Evolutionary conservation across 371 early-diverging fungal genomes (phyloP), one percentile per base, ranked within the genome.

Genomic region (Dichotomocladium elegans): DNA sequence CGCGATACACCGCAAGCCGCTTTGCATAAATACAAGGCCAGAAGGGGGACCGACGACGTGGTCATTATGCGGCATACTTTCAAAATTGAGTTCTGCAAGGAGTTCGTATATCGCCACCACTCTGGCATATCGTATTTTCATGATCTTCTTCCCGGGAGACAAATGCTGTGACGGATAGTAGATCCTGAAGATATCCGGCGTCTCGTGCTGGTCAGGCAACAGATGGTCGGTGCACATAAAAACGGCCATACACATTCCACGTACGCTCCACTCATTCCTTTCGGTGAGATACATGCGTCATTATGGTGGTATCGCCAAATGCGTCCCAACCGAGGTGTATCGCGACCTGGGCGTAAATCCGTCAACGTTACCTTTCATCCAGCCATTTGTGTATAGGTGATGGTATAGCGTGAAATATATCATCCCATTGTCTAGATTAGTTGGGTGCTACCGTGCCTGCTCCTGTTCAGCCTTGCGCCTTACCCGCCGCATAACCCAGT

Each of bases 321-420:
- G 74, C 74, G 3, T 50, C 51, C 68, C 74, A 66, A 25, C 71
- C 70, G 7, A 74, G 42, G 34, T 68, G 66, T 64, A 74, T 68
- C 1, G 49, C 52, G n/a, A 70, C 57, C 19, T 64, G 50, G 70
- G 68, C 0, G 71, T 74, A 11, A 59, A 50, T 27, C 64, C 64
- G 41, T 70, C 57, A 3, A 74, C 60, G 0, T 57, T 49, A 4
- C 55, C 53, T 4, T 44, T 62, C 71, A 70, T 74, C 74, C 74
- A 74, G 3, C 64, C 71, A 47, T 74, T 68, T 30, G 68, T 68
- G 44, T 53, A 74, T 28, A 68, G 71, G 10, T 57, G 44, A 19
- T 62, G 60, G 3, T 33, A 26, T 8, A 61, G 24, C 0, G 68
- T 59, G 4, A 53, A 58, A 40, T 58, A 70, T 3, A 74, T 70